phyloP scores from a whole-genome alignment of 106 monocot genomes.

The Narthecium ossifragum region DNA sequence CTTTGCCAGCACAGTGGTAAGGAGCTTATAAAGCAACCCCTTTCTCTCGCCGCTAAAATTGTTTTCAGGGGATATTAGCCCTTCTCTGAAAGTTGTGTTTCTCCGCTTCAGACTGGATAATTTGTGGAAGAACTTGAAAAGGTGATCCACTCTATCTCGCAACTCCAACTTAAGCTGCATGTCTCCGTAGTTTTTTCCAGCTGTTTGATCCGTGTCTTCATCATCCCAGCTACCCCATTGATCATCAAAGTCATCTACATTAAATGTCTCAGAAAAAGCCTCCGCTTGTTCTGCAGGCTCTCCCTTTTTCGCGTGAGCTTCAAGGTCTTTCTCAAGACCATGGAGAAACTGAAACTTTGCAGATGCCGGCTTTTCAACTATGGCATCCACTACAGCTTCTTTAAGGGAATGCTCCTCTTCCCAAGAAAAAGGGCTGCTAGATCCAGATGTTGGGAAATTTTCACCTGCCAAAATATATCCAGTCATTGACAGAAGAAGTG shows the following conservation, averaged over 20 bases:
- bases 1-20: slow-evolving; percentile 55
- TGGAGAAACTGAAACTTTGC: slow-evolving; percentile 58
- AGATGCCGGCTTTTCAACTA: slow-evolving; percentile 47
- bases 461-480: slow-evolving; percentile 96
- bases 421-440: slow-evolving; percentile 85
- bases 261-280: slow-evolving; percentile 16
- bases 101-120: slow-evolving; percentile 69
- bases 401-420: slow-evolving; percentile 90
- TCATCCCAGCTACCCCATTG: slow-evolving; percentile 94
- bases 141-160: slow-evolving; percentile 80
- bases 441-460: slow-evolving; percentile 69
- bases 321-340: slow-evolving; percentile 75
- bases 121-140: slow-evolving; percentile 79
- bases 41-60: slow-evolving; percentile 60
- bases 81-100: slow-evolving; percentile 42
- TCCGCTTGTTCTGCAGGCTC: slow-evolving; percentile 17
- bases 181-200: slow-evolving; percentile 60
- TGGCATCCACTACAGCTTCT: slow-evolving; percentile 76
- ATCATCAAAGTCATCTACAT: slow-evolving; percentile 79
- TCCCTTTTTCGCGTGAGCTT: slow-evolving; percentile 37
- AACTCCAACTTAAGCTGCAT: slow-evolving; percentile 92
- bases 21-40: slow-evolving; percentile 67
- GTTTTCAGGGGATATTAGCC: slow-evolving; percentile 17
- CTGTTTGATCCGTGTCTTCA: slow-evolving; percentile 46
- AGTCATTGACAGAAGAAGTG: slow-evolving; percentile 63